These are phyloP conservation scores for Annulohypoxylon moriforme DNA, from an alignment of 495 filamentous ascomycete genomes.

Conservation along the genomic window DNA sequence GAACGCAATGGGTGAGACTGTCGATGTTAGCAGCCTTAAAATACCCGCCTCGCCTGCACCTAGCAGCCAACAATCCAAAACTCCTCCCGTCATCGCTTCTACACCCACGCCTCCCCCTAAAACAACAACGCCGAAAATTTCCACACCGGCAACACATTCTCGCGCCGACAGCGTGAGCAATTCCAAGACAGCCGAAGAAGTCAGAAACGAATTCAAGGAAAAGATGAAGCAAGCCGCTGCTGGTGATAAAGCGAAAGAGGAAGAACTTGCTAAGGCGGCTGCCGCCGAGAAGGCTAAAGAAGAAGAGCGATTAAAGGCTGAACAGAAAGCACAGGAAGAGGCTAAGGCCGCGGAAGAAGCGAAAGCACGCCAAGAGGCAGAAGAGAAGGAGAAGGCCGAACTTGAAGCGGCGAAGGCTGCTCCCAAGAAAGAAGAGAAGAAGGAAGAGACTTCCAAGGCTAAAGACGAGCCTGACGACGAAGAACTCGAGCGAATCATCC, in stretches of 20 bases:
- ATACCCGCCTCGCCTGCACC: conserved; percentile 59
- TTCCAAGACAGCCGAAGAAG: conserved; percentile 61
- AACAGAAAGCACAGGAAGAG: conserved; percentile 75
- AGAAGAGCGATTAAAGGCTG: conserved; percentile 43
- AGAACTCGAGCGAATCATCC: conserved; percentile 60
- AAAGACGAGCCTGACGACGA: conserved; percentile 52
- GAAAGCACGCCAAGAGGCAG: conserved; percentile 66
- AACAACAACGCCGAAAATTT: conserved; percentile 53
- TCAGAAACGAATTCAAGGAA: conserved; percentile 63
- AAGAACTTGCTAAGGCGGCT: conserved; percentile 57
- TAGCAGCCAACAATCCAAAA: conserved; percentile 61
- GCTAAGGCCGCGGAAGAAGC: conserved; percentile 73
- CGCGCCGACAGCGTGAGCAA: conserved; percentile 59
- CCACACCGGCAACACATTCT: conserved; percentile 59
- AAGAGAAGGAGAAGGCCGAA: conserved; percentile 60
- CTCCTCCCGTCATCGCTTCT: conserved; percentile 63
- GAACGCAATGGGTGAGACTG: conserved; percentile 73
- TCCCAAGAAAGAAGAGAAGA: conserved; percentile 58
- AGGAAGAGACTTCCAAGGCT: conserved; percentile 55
- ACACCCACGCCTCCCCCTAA: conserved; percentile 66
- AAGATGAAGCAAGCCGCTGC: conserved; percentile 58
- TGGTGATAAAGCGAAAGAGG: conserved; percentile 56
- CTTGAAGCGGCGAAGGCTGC: conserved; percentile 53
- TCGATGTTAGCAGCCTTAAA: conserved; percentile 57
- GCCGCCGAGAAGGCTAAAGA: conserved; percentile 46